Evolutionary conservation across 2,329 filamentous ascomycete genomes (phyloP).

Genomic region (Botrytis pseudocinerea): DNA sequence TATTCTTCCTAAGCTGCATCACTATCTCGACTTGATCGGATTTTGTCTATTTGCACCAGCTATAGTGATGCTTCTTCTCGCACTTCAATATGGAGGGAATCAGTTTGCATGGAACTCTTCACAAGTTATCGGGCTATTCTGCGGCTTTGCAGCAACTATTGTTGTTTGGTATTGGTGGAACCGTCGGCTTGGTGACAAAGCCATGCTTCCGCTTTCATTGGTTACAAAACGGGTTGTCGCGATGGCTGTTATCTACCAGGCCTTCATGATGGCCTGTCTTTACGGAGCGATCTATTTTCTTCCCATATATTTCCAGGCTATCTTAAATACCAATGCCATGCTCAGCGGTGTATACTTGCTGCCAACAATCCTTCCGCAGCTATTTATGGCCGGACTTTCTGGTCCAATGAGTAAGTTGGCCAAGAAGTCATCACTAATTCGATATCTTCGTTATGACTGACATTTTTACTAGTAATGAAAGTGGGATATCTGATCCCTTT

Average conservation of each 20-base stretch:
- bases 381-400: no score
- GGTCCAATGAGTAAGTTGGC: no score
- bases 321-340: constrained; percentile 39
- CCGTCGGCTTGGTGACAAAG: no score
- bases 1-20: no score
- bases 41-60: constrained; percentile 41
- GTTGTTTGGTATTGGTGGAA: no score
- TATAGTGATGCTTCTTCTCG: constrained; percentile 41
- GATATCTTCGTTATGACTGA: no score
- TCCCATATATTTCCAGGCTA: constrained; percentile 46
- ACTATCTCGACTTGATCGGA: constrained; percentile 36
- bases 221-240: background rate
- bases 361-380: no score
- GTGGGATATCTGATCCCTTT: no score
- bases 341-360: no score
- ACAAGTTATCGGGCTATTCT: constrained; percentile 34
- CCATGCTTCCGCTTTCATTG: no score
- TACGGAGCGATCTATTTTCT: constrained; percentile 26
- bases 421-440: no score
- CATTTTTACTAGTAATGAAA: no score
- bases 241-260: constrained; percentile 17
- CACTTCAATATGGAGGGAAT: constrained; percentile 40
- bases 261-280: constrained; percentile 22
- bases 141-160: constrained; percentile 31
- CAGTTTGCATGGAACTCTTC: constrained; percentile 38